Conservation (phyloP, 352 stramenopile genomes). For the Globisporangium abappressorium region DNA sequence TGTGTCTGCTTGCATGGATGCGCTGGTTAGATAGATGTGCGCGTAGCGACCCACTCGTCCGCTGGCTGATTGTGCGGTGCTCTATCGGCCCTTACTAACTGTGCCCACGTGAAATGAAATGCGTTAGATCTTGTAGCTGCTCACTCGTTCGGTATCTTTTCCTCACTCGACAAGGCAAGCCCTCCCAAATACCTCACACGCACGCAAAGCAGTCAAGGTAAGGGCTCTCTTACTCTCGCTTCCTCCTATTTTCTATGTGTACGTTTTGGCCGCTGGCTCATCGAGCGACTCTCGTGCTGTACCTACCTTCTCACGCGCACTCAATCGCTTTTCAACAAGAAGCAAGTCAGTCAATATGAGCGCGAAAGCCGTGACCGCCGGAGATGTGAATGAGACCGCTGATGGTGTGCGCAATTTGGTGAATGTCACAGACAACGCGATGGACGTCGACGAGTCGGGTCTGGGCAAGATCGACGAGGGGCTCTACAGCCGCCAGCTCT, state of each 20-base stretch:
- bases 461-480: conserved; percentile 64
- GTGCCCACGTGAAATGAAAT: background rate
- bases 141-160: conserved; percentile 3
- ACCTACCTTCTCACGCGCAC: background rate
- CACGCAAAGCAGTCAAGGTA: background rate
- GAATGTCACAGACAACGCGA: conserved; percentile 64
- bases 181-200: background rate
- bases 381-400: conserved; percentile 70
- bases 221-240: background rate
- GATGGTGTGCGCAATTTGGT: conserved; percentile 71
- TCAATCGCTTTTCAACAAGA: background rate
- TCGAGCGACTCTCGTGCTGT: background rate
- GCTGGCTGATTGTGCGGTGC: background rate
- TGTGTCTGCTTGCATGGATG: background rate
- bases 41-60: background rate
- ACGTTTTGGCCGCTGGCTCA: background rate
- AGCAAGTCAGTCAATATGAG: conserved; percentile 33
- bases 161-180: background rate
- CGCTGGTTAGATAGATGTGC: no score
- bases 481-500: conserved; percentile 95
- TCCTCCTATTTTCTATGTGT: background rate
- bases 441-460: conserved; percentile 60
- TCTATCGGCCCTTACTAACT: background rate
- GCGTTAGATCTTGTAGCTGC: background rate
- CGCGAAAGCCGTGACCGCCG: conserved; percentile 58